These are phyloP conservation scores for Capronia coronata DNA, from an alignment of 2,329 filamentous ascomycete genomes.

Conservation along the genomic window DNA sequence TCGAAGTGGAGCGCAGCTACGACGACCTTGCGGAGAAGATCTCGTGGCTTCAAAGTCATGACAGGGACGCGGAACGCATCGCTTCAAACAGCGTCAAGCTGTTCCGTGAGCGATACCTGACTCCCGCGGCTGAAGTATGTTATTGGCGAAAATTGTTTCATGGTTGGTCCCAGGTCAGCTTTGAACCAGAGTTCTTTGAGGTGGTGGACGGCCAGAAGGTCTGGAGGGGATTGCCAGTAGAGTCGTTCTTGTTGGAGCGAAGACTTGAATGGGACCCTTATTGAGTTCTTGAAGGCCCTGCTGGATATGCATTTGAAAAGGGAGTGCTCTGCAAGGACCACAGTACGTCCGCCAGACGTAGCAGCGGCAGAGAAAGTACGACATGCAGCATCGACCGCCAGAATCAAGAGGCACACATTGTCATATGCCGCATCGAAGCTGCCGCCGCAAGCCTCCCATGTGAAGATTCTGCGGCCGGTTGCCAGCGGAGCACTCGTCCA, in stretches of 20 bases:
- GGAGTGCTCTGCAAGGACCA: too few relatives aligned
- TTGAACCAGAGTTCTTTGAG: conserved; percentile 36
- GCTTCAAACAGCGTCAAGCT: conserved; percentile 44
- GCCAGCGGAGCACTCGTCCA: too few relatives aligned
- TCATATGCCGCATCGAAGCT: too few relatives aligned
- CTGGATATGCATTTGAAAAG: too few relatives aligned
- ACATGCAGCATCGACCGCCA: too few relatives aligned
- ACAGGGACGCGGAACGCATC: conserved; percentile 43
- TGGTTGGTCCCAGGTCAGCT: conserved; percentile 37
- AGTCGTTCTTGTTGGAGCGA: conserved; percentile 36
- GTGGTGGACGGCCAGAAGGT: conserved; percentile 30
- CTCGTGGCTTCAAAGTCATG: conserved; percentile 40
- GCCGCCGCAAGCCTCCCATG: too few relatives aligned
- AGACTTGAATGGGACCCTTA: conserved; percentile 27
- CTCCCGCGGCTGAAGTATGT: conserved; percentile 50
- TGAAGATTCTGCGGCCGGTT: too few relatives aligned
- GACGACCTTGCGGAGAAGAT: conserved; percentile 48
- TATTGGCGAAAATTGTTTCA: conserved; percentile 49
- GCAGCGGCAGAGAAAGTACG: too few relatives aligned
- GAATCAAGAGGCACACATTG: too few relatives aligned
- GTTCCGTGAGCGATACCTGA: conserved; percentile 50
- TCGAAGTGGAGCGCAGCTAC: conserved; percentile 49
- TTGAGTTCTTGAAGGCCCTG: conserved; percentile 5
- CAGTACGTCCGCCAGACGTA: too few relatives aligned
- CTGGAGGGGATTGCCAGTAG: conserved; percentile 36